Base-by-base conservation (phyloP, 2,329 filamentous ascomycete genomes). In the Diaporthe vexans region DNA sequence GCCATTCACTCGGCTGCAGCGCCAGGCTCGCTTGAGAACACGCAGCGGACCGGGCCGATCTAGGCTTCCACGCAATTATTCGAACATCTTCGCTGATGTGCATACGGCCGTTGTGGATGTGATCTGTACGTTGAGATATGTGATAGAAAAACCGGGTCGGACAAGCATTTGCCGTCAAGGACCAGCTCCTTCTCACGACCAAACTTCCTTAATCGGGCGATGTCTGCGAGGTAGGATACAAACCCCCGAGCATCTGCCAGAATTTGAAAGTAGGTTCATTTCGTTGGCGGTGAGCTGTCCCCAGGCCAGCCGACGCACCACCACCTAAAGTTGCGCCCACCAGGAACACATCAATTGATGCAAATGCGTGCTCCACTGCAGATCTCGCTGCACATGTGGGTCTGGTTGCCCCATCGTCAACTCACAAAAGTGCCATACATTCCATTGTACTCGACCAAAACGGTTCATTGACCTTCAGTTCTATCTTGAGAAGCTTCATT, bases 131-230 rank as follows among this genome's bases (percentile, higher is more conserved):
- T 48, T 48, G 40, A 48, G 59, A 65, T 65, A 46, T 46, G 26
- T 65, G 59, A 65, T 15, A 65, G 59, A 35, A 65, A 65, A 48
- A 65, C 11, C 19, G 59, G 59, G 59, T 48, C 59, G 13, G 40
- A 33, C 59, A 33, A 65, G 40, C 59, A 65, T 43, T 46, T 46
- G 29, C 13, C 59, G 8, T 26, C 40, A 43, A 46, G 40, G 59
- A 33, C 59, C 59, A 2, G 59, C 40, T 65, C 59, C 59, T 65
- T 65, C 59, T 48, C 17, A 48, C 40, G 40, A 48, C 10, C 40
- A 8, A 65, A 10, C 40, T 63, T 65, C 11, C 59, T 26, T 33
- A 21, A 65, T 63, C 59, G 59, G 59, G 40, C 21, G 40, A n/a
- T 6, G 21, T n/a, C 40, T 48, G 59, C 59, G 40, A 48, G 10